Conservation (phyloP, 768 basidiomycete species). For the Dentipellis fragilis region DNA sequence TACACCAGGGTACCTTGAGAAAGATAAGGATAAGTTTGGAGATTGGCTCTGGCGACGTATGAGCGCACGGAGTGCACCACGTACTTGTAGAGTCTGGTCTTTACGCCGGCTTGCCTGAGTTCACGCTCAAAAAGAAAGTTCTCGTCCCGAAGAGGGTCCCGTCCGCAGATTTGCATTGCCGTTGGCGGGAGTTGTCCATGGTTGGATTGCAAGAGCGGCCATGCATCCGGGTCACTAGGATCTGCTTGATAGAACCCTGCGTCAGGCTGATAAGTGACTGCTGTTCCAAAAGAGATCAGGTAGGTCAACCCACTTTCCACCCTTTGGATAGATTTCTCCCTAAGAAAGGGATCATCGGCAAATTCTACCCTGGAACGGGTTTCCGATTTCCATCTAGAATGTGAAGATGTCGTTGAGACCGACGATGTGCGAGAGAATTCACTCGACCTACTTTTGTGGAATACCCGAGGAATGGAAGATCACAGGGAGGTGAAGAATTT, state of each 20-base stretch:
- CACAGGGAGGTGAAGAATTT: too few species aligned
- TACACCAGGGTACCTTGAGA: neutral
- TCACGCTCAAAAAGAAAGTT: conserved; percentile 10
- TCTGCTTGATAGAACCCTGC: neutral
- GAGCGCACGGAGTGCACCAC: neutral
- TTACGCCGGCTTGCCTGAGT: conserved; percentile 10
- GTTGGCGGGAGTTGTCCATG: conserved; percentile 9
- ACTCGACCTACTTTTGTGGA: too few species aligned
- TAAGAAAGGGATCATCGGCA: neutral
- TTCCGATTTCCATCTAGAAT: neutral
- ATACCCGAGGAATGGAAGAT: too few species aligned
- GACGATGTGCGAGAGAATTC: too few species aligned
- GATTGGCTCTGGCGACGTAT: neutral
- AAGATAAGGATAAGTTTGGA: neutral
- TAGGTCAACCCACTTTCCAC: neutral
- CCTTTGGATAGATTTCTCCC: neutral
- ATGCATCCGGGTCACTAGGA: neutral
- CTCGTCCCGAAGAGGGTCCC: conserved; percentile 15
- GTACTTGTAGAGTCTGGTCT: conserved; percentile 5
- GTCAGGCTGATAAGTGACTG: neutral
- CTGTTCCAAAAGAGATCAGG: neutral
- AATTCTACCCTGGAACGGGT: neutral
- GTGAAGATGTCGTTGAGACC: neutral
- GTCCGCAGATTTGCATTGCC: conserved; percentile 11
- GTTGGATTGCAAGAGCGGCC: conserved; percentile 4